Evolutionary conservation across 2,329 filamentous ascomycete genomes (phyloP), one percentile per base, ranked within the genome.

Genomic region (Pestalotiopsis sp.): DNA sequence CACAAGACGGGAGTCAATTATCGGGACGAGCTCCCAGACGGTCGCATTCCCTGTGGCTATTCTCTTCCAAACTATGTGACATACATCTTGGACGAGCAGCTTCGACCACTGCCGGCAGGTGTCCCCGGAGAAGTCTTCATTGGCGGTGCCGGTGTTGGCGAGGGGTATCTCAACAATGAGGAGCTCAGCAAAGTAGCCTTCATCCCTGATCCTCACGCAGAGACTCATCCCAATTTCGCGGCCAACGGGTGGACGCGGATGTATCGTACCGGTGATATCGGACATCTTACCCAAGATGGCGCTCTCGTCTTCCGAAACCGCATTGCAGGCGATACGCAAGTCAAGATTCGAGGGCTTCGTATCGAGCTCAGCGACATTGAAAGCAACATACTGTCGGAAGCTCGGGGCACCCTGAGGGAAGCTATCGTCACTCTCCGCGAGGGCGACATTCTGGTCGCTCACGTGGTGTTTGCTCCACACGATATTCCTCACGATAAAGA

Each of bases 121-220:
- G 69, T 82, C 1, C 72, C 78, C 0, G 85, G 85, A 3, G 83
- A 86, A 69, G 76, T 86, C 4, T 76, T 62, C 36, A 76, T 86
- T 38, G 80, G 74, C 14, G 82, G 83, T 3, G 70, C 74, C 2
- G 80, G 79, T 5, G 76, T 83, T 2, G 74, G 76, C 0, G 17
- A 67, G 5, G 80, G 80, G 2, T 84, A 84, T 66, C 59, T 80
- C 0, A 74, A 77, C n/a, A 70, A 75, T 12, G 61, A 70, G 0
- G 75, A 75, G 6, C 63, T 71, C 1, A 70, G 66, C 3, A 12
- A 12, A 1, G 7, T 20, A 4, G 1, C 2, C 3, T 73, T 73
- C 39, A 17, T 70, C 1, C 12, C 27, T 0, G 59, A 71, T 20
- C 39, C 65, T 0, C 67, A 59, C 57, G 66, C 69, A 0, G 39